Conservation (phyloP, 1,284 basidiomycete species). For the Gymnopus androsaceus region DNA sequence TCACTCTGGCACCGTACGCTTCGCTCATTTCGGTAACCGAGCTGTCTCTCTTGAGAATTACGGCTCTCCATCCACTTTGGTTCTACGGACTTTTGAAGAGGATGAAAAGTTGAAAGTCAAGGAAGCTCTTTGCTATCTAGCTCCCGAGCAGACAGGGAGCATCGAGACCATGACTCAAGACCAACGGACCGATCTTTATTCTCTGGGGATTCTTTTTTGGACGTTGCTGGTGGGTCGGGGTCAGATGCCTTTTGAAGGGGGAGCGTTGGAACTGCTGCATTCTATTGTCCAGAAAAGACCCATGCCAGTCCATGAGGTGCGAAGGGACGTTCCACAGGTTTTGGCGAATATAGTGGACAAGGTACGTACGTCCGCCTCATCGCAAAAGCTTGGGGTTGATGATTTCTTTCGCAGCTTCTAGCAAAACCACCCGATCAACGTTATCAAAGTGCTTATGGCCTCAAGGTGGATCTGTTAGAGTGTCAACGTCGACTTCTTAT, state of each 20-base stretch:
- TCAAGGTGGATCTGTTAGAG: conserved; percentile 65
- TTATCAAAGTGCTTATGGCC: conserved; percentile 69
- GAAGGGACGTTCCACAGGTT: conserved; percentile 69
- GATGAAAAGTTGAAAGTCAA: conserved; percentile 66
- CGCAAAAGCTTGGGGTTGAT: not conserved
- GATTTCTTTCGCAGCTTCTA: conserved; percentile 47
- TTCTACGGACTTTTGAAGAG: conserved; percentile 61
- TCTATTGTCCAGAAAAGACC: conserved; percentile 70
- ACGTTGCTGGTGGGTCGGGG: conserved; percentile 67
- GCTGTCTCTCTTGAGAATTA: conserved; percentile 69
- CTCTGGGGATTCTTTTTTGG: conserved; percentile 71
- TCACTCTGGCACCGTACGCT: conserved; percentile 64
- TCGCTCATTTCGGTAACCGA: conserved; percentile 78
- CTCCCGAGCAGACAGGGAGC: conserved; percentile 73
- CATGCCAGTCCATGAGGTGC: conserved; percentile 74
- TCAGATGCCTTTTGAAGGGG: conserved; percentile 72
- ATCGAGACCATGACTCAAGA: conserved; percentile 70
- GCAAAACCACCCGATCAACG: conserved; percentile 63
- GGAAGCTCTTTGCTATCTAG: conserved; percentile 71
- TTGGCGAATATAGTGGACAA: conserved; percentile 71
- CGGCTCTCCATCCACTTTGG: conserved; percentile 67
- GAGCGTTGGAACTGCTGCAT: conserved; percentile 64
- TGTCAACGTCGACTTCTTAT: conserved; percentile 63
- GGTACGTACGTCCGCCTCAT: conserved; percentile 33
- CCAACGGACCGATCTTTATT: conserved; percentile 71